Evolutionary conservation across 768 basidiomycete genomes (phyloP).

Genomic region (Mycena epipterygia): DNA sequence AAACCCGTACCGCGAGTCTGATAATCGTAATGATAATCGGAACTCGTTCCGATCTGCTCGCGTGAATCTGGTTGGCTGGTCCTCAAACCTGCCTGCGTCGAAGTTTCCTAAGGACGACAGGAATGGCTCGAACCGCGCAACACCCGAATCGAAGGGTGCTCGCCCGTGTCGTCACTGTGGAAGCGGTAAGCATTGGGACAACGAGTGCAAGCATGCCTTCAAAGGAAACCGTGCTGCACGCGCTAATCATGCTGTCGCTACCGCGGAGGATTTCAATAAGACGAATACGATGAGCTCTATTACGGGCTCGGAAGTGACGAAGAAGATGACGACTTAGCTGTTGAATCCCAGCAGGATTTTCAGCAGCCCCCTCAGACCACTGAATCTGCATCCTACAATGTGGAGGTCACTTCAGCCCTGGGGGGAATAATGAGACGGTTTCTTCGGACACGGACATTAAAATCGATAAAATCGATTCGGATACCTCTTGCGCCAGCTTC

Average conservation of each 20-base stretch:
- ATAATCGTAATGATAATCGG: background rate
- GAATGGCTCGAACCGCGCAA: background rate
- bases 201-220: constrained; percentile 10
- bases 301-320: background rate
- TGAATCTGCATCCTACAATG: background rate
- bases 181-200: background rate
- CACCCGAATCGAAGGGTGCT: background rate
- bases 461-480: background rate
- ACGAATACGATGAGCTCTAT: background rate
- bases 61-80: constrained; percentile 16
- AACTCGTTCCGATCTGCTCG: too few species aligned
- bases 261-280: background rate
- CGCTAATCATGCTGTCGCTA: constrained; percentile 29
- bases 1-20: background rate
- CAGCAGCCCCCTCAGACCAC: background rate
- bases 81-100: background rate
- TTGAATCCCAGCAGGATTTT: background rate
- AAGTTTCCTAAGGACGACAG: background rate
- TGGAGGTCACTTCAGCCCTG: background rate
- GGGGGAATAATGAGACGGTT: background rate
- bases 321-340: too few species aligned
- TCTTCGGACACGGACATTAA: too few species aligned
- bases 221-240: constrained; percentile 25
- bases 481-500: background rate
- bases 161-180: background rate